phyloP scores from a whole-genome alignment of 2,329 filamentous ascomycete genomes.

The Cordyceps farinosa region DNA sequence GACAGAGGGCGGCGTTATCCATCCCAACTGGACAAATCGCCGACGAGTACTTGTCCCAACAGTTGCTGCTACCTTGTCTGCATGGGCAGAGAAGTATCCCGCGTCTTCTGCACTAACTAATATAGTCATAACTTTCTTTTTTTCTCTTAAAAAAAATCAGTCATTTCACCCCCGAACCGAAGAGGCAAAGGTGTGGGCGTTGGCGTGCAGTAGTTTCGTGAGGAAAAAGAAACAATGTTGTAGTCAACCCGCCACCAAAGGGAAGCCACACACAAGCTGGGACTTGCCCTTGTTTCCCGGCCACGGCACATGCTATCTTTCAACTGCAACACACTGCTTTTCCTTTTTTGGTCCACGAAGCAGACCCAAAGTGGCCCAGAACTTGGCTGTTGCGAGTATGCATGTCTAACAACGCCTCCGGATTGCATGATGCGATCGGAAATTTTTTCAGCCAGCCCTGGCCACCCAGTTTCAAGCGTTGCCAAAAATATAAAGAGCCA shows the following conservation, averaged over 20 bases:
- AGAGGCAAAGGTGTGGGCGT: not conserved
- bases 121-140: not conserved
- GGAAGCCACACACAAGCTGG: not conserved
- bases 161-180: not conserved
- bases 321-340: not conserved
- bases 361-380: not conserved
- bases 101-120: not conserved
- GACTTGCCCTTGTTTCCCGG: not conserved
- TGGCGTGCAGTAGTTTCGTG: not conserved
- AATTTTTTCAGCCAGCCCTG: not conserved
- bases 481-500: not conserved
- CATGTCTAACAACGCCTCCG: not conserved
- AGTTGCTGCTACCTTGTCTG: too few relatives aligned
- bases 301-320: not conserved
- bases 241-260: not conserved
- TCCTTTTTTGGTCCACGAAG: not conserved
- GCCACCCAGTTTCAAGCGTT: not conserved
- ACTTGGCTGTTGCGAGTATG: not conserved
- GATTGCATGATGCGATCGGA: conserved; percentile 7
- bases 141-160: not conserved
- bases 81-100: not conserved
- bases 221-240: not conserved
- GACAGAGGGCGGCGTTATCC: not conserved
- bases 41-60: not conserved
- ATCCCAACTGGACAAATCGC: not conserved